Evolutionary conservation across 2,329 filamentous ascomycete species (phyloP), one percentile per base, ranked within the genome.

Genomic region (Cadophora malorum): DNA sequence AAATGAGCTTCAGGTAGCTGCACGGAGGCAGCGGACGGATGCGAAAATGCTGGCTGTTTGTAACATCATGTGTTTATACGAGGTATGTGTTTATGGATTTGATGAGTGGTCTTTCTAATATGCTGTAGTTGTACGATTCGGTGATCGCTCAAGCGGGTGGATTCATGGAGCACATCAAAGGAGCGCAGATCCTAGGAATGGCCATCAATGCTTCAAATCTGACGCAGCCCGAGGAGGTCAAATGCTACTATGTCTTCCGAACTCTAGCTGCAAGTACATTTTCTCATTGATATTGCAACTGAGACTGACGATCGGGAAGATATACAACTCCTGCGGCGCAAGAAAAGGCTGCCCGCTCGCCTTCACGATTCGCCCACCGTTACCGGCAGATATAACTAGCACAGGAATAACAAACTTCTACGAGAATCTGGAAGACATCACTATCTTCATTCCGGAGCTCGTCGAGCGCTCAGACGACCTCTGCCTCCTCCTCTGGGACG

Each of bases 51-150:
- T 56, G 31, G 53, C 53, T n/a, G 28, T 56, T 21, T 56, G 28
- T 35, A 56, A 35, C 21, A 56, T 35, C 25, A 56, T 56, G 53
- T 56, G 53, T 35, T 56, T 56, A 9, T 56, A 56, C 33, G 31
- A 56, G 53, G 53, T 56, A 35, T 55, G 52, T n/a, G 12, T n/a
- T 35, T 4, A 5, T n/a, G 4, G 28, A 14, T 3, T 33, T 4
- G 19, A 55, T 3, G 25, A 19, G 1, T 33, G 10, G 14, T 16
- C 33, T 9, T 19, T 16, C 16, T 56, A 19, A 33, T 19, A 35
- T n/a, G 3, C 23, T 12, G 23, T 2, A 56, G 28, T 3, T 33
- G 53, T 56, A 35, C n/a, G 53, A 56, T 35, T 56, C 53, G 53
- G 28, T 21, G 1, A 56, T 35, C 1, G 53, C 28, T 35, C 28